Evolutionary conservation across 208 protist species (phyloP).

Genomic region (Leishmania guyanensis): DNA sequence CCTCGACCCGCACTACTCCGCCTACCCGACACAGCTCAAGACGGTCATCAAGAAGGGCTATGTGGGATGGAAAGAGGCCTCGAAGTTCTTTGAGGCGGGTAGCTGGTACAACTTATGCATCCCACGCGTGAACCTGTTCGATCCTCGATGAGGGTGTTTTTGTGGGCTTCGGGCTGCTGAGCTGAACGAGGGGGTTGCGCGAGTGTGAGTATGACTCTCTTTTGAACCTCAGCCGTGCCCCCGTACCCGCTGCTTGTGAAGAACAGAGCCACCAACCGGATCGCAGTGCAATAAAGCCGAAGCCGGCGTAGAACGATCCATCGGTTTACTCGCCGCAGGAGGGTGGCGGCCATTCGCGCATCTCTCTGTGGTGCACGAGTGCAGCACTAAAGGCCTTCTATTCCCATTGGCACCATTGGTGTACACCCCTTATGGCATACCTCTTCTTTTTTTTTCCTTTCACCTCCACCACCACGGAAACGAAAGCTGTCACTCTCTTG

Average conservation of each 20-base stretch:
- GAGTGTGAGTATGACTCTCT: neutral
- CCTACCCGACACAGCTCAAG: conserved; percentile 70
- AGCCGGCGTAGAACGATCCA: neutral
- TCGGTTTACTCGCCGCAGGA: neutral
- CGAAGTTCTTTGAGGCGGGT: conserved; percentile 81
- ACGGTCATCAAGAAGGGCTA: conserved; percentile 87
- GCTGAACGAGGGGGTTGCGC: neutral
- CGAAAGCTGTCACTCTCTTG: neutral
- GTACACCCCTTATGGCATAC: neutral
- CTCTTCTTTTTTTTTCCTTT: neutral
- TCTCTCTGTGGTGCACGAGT: neutral
- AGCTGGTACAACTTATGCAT: conserved; percentile 96
- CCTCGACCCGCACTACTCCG: conserved; percentile 95
- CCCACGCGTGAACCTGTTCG: conserved; percentile 64
- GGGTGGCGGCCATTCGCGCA: neutral
- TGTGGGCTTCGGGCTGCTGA: too few relatives aligned
- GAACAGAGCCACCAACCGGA: neutral
- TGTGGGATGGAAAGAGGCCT: conserved; percentile 87
- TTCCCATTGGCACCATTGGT: neutral
- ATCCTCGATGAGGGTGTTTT: conserved; percentile 45
- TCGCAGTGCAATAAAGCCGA: neutral
- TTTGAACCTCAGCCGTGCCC: neutral
- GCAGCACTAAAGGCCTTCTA: neutral
- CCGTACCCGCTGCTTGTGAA: neutral
- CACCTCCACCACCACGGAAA: neutral